These are phyloP conservation scores for Fusarium abutilonis DNA, from an alignment of 2,329 filamentous ascomycete genomes.

Conservation along the genomic window DNA sequence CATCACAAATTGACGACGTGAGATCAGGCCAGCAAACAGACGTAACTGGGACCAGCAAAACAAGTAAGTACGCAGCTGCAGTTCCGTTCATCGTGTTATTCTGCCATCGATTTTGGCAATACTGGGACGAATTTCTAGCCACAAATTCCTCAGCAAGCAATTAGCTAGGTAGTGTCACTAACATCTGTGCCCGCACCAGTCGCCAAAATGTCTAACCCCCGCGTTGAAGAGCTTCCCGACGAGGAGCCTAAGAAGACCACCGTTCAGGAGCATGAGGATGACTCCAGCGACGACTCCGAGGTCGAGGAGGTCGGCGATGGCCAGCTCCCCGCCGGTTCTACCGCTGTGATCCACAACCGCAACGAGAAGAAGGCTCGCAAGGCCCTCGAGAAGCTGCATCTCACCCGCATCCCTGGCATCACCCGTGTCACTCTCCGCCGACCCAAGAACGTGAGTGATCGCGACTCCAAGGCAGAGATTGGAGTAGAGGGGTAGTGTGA, in stretches of 20 bases:
- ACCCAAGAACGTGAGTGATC: conserved; percentile 92
- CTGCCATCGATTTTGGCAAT: conserved; percentile 29
- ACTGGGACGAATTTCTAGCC: conserved; percentile 29
- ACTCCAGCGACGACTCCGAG: conserved; percentile 79
- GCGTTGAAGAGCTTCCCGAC: conserved; percentile 96
- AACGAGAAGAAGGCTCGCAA: conserved; percentile 99
- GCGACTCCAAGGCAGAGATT: background rate
- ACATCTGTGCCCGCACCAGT: conserved; percentile 48
- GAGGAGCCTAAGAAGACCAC: conserved; percentile 85
- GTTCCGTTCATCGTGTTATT: conserved; percentile 21
- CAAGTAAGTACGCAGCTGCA: conserved; percentile 49
- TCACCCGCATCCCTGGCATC: conserved; percentile 96
- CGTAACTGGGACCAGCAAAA: conserved; percentile 49
- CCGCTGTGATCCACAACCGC: conserved; percentile 93
- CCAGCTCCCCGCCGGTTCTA: conserved; percentile 81
- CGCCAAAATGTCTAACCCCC: conserved; percentile 90
- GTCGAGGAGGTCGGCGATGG: conserved; percentile 85
- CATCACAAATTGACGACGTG: conserved; percentile 54
- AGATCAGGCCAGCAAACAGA: conserved; percentile 47
- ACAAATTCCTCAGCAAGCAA: conserved; percentile 35
- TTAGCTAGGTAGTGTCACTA: conserved; percentile 40
- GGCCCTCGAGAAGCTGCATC: conserved; percentile 97
- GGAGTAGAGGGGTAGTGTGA: conserved; percentile 23
- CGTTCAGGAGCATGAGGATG: conserved; percentile 75
- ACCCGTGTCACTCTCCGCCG: conserved; percentile 97